These are phyloP conservation scores for Carex scoparia DNA, from an alignment of 176 grass and related monocot genomes.

Conservation along the genomic window DNA sequence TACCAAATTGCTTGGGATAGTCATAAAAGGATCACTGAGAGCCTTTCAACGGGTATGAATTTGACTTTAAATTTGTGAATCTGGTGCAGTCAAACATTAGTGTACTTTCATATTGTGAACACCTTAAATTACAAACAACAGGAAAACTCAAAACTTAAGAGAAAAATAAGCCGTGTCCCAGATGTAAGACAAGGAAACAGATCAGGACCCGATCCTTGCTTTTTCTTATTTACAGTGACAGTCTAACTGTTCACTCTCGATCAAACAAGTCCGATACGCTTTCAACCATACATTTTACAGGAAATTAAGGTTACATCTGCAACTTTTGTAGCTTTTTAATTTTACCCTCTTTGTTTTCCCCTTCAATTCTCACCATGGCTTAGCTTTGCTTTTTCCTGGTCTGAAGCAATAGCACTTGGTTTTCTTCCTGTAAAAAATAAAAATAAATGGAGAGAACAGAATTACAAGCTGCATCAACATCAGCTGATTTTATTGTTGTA, in stretches of 20 bases:
- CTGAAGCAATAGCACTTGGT: constrained; percentile 11
- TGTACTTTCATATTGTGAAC: not conserved
- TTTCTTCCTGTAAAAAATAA: not conserved
- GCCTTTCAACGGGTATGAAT: not conserved
- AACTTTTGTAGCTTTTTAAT: not conserved
- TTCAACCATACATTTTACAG: too few species aligned
- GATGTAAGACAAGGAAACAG: not conserved
- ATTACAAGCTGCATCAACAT: constrained; percentile 8
- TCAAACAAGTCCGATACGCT: too few species aligned
- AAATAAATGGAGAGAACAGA: not conserved
- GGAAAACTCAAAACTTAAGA: not conserved
- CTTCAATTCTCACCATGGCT: not conserved
- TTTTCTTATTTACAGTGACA: too few species aligned
- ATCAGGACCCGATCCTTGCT: too few species aligned
- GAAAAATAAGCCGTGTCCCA: not conserved
- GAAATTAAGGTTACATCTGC: not conserved
- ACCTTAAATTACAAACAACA: not conserved
- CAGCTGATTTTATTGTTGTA: not conserved
- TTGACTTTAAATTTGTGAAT: too few species aligned
- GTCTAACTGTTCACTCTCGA: too few species aligned
- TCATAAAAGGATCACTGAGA: not conserved
- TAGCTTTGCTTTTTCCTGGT: constrained; percentile 1
- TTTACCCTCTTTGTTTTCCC: not conserved
- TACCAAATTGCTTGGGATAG: not conserved
- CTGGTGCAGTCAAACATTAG: not conserved